Conservation (phyloP, 2,329 filamentous ascomycete species). For the Fusarium nurragi region DNA sequence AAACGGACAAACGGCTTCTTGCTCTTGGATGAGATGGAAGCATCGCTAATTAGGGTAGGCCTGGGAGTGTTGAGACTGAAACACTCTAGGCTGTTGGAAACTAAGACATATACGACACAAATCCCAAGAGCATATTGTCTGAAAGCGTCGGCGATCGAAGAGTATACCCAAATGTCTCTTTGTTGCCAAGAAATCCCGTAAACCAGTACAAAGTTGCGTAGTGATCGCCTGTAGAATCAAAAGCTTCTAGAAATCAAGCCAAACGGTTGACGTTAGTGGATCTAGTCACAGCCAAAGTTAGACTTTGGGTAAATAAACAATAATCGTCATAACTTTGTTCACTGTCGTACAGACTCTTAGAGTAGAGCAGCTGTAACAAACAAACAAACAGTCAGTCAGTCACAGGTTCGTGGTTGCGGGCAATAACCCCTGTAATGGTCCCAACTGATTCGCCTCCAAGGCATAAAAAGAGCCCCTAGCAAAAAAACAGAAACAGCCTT, state of each 20-base stretch:
- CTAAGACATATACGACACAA: no score
- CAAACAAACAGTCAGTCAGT: background rate
- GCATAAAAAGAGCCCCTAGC: constrained; percentile 18
- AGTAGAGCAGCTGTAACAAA: no score
- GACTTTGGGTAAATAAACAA: constrained; percentile 15
- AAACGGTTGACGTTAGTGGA: constrained; percentile 16
- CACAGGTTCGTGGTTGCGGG: constrained; percentile 14
- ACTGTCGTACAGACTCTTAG: background rate
- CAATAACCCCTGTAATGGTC: constrained; percentile 23
- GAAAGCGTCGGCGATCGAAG: background rate
- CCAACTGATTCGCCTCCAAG: constrained; percentile 30
- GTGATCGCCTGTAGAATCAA: constrained; percentile 7
- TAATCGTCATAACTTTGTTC: background rate
- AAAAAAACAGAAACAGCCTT: constrained; percentile 30
- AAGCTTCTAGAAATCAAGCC: constrained; percentile 22
- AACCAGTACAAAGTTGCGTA: background rate
- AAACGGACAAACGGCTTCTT: no score
- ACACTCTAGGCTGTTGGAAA: no score
- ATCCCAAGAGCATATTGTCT: no score
- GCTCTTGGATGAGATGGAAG: background rate
- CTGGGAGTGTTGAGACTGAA: background rate
- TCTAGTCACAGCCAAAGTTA: constrained; percentile 6
- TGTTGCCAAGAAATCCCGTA: background rate
- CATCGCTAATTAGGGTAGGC: background rate
- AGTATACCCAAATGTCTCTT: no score